These are phyloP conservation scores for Acacia acuminata DNA, from an alignment of 306 rosid genomes.

Conservation along the genomic window DNA sequence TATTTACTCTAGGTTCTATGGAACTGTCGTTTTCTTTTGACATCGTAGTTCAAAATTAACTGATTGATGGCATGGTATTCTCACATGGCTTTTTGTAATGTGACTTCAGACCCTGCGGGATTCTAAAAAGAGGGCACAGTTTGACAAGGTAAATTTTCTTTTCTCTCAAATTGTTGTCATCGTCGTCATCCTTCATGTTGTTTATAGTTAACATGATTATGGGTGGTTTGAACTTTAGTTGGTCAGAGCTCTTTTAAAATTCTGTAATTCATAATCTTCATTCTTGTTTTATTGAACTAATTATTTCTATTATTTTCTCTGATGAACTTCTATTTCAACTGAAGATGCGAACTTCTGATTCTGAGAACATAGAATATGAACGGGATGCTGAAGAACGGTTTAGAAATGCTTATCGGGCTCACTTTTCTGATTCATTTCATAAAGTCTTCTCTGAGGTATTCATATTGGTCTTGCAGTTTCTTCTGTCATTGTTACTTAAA, in stretches of 20 bases:
- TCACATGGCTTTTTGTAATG: constrained; percentile 17
- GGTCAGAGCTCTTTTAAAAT: constrained; percentile 22
- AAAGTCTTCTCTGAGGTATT: constrained; percentile 90
- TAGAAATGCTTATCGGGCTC: constrained; percentile 60
- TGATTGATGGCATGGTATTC: constrained; percentile 22
- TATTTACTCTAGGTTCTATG: constrained; percentile 34
- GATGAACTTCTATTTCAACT: constrained; percentile 28
- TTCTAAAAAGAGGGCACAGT: constrained; percentile 71
- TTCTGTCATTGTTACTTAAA: background rate
- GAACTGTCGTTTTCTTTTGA: constrained; percentile 1
- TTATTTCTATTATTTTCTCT: constrained; percentile 20
- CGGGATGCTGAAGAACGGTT: constrained; percentile 55
- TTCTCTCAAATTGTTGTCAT: background rate
- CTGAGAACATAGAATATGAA: constrained; percentile 53
- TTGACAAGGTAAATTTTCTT: constrained; percentile 54
- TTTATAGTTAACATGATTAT: constrained; percentile 1
- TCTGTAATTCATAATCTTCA: constrained; percentile 26
- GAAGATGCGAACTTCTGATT: constrained; percentile 51
- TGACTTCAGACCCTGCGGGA: constrained; percentile 78
- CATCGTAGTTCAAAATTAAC: constrained; percentile 23
- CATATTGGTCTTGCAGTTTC: constrained; percentile 1
- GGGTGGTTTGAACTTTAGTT: constrained; percentile 8
- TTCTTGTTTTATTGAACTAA: constrained; percentile 28
- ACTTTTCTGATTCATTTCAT: constrained; percentile 86
- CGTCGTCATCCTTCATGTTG: no score